A percentile compares a stretch with the other conserved stretches of the same genome.
These are phyloP conservation scores for Venturia aucupariae DNA, from an alignment of 2,329 filamentous ascomycete species.

Conservation along the genomic window DNA sequence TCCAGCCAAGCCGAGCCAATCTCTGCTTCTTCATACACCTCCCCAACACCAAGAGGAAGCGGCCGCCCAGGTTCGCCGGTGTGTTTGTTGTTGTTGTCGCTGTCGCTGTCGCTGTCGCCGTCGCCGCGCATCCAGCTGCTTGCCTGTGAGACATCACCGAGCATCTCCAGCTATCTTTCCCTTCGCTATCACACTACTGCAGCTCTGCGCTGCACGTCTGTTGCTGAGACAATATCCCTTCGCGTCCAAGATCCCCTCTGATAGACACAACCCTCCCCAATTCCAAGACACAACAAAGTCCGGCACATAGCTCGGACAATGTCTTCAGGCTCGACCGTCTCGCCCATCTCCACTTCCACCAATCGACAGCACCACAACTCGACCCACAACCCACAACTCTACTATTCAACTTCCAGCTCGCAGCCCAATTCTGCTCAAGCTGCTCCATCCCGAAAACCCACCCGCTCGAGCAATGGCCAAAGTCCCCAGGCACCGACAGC, in stretches of 20 bases:
- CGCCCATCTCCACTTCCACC: slow-evolving; percentile 22
- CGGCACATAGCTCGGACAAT: slow-evolving; percentile 18
- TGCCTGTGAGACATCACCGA: not conserved
- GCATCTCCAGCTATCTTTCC: not conserved
- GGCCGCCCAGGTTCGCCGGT: not conserved
- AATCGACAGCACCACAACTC: slow-evolving; percentile 23
- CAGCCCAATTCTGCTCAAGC: not conserved
- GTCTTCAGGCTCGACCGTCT: slow-evolving; percentile 29
- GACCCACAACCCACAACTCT: slow-evolving; percentile 18
- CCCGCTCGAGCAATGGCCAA: slow-evolving; percentile 30
- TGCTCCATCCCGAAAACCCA: slow-evolving; percentile 25
- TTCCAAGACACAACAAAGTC: not conserved
- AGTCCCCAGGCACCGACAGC: slow-evolving; percentile 22
- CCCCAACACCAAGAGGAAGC: not conserved
- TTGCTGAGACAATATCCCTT: slow-evolving; percentile 1
- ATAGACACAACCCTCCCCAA: not conserved
- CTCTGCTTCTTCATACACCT: no score
- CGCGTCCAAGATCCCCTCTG: not conserved
- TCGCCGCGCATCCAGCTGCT: not conserved
- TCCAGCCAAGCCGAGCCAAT: not conserved
- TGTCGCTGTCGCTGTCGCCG: not conserved
- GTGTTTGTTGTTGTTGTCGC: not conserved
- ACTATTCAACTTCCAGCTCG: slow-evolving; percentile 15
- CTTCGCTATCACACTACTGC: not conserved
- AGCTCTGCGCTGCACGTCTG: not conserved